Conservation (phyloP, 2,329 filamentous ascomycete species). For the Pseudopithomyces maydicus region DNA sequence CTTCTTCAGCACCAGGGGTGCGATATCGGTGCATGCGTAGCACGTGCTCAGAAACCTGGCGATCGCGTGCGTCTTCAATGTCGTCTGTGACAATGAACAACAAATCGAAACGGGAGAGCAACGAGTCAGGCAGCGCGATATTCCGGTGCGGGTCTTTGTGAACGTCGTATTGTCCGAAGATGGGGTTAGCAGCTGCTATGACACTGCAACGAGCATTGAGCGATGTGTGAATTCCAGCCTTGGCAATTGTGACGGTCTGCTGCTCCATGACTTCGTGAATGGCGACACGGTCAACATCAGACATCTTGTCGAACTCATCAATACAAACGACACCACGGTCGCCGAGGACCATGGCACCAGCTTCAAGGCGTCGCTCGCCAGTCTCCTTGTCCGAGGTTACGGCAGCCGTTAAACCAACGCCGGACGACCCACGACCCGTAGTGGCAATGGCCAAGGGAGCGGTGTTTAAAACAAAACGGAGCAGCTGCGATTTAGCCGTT, state of each 20-base stretch:
- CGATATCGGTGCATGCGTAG: constrained; percentile 97
- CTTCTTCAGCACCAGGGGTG: constrained; percentile 89
- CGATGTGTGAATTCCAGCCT: constrained; percentile 97
- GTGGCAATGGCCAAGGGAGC: constrained; percentile 96
- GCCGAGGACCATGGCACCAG: constrained; percentile 97
- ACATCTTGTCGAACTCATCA: constrained; percentile 99
- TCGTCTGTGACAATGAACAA: constrained; percentile 98
- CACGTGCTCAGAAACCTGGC: constrained; percentile 93
- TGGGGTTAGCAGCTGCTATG: constrained; percentile 93
- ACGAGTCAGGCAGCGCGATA: constrained; percentile 93
- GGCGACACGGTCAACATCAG: constrained; percentile 93
- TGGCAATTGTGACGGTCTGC: constrained; percentile 98
- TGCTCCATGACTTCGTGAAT: constrained; percentile 99
- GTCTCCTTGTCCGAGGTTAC: constrained; percentile 98
- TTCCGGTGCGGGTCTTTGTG: constrained; percentile 99
- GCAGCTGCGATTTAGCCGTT: constrained; percentile 96
- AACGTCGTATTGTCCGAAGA: constrained; percentile 97
- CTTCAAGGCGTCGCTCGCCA: constrained; percentile 90
- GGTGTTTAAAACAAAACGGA: constrained; percentile 96
- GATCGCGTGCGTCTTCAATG: constrained; percentile 90
- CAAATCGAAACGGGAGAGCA: constrained; percentile 97
- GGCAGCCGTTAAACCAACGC: constrained; percentile 95
- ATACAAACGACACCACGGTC: constrained; percentile 98
- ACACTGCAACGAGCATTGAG: constrained; percentile 97
- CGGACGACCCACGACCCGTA: constrained; percentile 93